Evolutionary conservation across 768 basidiomycete genomes (phyloP), one percentile per base, ranked within the genome.

Genomic region (Amanita pallidorosea): DNA sequence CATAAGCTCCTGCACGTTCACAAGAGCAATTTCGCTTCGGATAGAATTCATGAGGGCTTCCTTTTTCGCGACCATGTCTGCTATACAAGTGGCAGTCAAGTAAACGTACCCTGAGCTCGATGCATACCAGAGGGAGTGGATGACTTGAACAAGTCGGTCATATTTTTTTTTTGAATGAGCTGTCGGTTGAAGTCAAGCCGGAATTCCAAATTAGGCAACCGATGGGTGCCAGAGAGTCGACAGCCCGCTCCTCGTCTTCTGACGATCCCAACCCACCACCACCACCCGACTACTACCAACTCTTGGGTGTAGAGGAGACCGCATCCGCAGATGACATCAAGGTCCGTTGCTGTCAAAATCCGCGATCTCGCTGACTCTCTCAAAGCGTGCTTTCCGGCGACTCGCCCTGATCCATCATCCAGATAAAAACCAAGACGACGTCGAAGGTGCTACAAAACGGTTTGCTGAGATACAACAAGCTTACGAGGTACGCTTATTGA

Each of bases 391-490:
- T 15, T 95, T 93, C 65, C 75, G 93, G 53, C 81, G 76, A 60
- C 75, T 92, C 12, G 93, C 93, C 7, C 75, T 95, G 36, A 70
- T 89, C 35, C 83, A 88, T 65, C 87, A 92, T 62, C 89, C 89
- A 2, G 89, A 92, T 63, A 88, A 97, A 68, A 97, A 97, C 60
- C 68, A 70, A 42, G 73, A 82, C 54, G 83, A 95, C 58, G 64
- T 87, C 3, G 90, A 95, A 55, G 89, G 80, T 34, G 82, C 96
- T 0, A 98, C 92, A 0, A 72, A 85, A 57, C 77, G 85, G 11
- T 99, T 98, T 61, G 85, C 94, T 1, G 68, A 77, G 15, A 67
- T 99, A 7, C 96, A 98, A 59, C 89, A 95, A 60, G 96, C 96
- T 4, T 98, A 98, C 60, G 96, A 98, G 75, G 93, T 88, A 61